Base-by-base conservation (phyloP, 2,329 filamentous ascomycete species). In the Neurospora crassa region DNA sequence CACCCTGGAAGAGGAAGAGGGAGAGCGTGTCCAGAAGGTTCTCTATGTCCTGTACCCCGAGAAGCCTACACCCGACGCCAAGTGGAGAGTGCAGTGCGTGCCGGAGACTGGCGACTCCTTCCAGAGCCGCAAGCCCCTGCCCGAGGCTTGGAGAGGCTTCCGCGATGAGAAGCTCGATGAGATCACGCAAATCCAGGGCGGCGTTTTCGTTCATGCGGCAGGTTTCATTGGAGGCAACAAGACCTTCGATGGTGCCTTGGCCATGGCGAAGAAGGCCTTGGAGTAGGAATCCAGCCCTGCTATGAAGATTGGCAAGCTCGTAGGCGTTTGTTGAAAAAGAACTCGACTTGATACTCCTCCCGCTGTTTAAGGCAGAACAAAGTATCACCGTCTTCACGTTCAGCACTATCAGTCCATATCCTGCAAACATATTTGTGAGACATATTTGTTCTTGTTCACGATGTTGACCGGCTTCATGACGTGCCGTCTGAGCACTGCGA, bases 191-290 rank as follows among this genome's bases (percentile, higher is more conserved):
- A 84, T 93, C 40, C 83, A 84, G 5, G 93, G 94, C 7, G 90
- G 92, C 74, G 90, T 99, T 40, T 99, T 99, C 80, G 92, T 97
- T 40, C 96, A 99, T 80, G 94, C 94, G 3, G 91, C 91, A 70
- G 96, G 96, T 40, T 99, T 99, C 83, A 98, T 98, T 78, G 96
- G 96, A 20, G 96, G 96, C 2, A 96, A 97, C 82, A 91, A 92
- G 85, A 96, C 92, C 0, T 96, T 92, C 77, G 93, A 97, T 73
- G 96, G 96, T 40, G 94, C 90, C 37, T 87, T 93, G 79, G 89
- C 90, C 71, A 97, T 98, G 93, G 94, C 94, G 5, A 82, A 86
- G 80, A 93, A 92, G 85, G 91, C 92, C 1, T 82, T 93, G 74
- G 87, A 82, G 45, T 76, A 67, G 14, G 43, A 73, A 43, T 10